Conservation (phyloP, 208 protist genomes). For the Leishmania major region DNA sequence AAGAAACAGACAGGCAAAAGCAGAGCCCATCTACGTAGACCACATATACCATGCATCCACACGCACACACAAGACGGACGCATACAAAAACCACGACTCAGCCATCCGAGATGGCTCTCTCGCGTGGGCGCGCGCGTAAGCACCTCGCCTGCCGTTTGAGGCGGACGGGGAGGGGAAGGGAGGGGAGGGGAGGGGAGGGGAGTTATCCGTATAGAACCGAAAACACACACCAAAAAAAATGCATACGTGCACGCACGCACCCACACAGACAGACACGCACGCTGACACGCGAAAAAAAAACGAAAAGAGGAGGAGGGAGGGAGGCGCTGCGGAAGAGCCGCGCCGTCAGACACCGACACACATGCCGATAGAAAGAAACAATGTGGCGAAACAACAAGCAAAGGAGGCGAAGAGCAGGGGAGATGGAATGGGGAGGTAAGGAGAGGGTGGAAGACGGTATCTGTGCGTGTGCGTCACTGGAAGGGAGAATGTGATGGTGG, state of each 20-base stretch:
- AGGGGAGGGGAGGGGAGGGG: not conserved
- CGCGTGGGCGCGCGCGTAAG: not conserved
- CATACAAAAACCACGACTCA: too few species aligned
- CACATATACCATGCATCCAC: not conserved
- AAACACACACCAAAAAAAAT: not conserved
- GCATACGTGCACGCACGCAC: too few species aligned
- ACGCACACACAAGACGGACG: too few species aligned
- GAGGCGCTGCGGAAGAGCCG: not conserved
- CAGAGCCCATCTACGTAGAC: not conserved
- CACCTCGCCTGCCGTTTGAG: not conserved
- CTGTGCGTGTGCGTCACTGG: not conserved
- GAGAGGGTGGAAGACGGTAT: not conserved
- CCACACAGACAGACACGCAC: too few species aligned
- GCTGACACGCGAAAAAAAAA: too few species aligned
- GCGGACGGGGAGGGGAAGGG: not conserved
- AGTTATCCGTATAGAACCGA: not conserved
- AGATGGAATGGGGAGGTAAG: not conserved
- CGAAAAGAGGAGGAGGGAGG: not conserved
- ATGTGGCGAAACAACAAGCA: not conserved
- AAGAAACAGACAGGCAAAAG: not conserved
- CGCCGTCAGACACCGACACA: not conserved
- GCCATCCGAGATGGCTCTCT: not conserved
- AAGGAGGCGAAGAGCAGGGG: not conserved
- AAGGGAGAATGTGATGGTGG: too few species aligned
- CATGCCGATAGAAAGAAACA: slow-evolving; percentile 5